These are phyloP conservation scores for Agapanthus africanus DNA, from an alignment of 106 monocot genomes.

Conservation along the genomic window DNA sequence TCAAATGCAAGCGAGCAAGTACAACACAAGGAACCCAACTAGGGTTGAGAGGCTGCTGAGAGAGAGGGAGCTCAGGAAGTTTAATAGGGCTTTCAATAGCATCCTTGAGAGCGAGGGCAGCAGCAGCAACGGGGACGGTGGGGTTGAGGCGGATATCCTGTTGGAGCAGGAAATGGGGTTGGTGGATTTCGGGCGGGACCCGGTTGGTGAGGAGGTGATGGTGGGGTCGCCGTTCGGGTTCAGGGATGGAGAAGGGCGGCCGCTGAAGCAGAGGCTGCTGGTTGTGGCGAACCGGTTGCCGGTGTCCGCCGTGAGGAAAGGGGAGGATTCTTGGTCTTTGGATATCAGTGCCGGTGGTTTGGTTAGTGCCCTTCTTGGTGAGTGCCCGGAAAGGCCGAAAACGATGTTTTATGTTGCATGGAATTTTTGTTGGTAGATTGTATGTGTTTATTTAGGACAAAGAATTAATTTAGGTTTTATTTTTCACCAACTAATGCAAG, in stretches of 20 bases:
- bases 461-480: not conserved
- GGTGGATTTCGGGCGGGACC: not conserved
- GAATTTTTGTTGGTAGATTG: not conserved
- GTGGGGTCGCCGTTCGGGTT: not conserved
- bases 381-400: slow-evolving; percentile 38
- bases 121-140: slow-evolving; percentile 3
- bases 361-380: slow-evolving; percentile 90
- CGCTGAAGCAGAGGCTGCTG: slow-evolving; percentile 71
- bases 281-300: slow-evolving; percentile 86
- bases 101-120: not conserved
- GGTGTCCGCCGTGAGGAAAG: slow-evolving; percentile 73
- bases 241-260: slow-evolving; percentile 16
- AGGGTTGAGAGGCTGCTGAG: slow-evolving; percentile 73
- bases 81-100: slow-evolving; percentile 20
- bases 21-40: slow-evolving; percentile 29
- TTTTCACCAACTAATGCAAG: no score
- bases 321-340: slow-evolving; percentile 83
- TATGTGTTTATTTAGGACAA: not conserved
- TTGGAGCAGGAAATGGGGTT: slow-evolving; percentile 1
- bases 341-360: slow-evolving; percentile 89
- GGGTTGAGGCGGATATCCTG: not conserved
- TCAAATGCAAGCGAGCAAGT: slow-evolving; percentile 32
- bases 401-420: not conserved
- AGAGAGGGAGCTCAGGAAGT: slow-evolving; percentile 64
- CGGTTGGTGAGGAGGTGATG: not conserved